Conservation (phyloP, 169 alveolate genomes). For the Eimeria tenella region DNA sequence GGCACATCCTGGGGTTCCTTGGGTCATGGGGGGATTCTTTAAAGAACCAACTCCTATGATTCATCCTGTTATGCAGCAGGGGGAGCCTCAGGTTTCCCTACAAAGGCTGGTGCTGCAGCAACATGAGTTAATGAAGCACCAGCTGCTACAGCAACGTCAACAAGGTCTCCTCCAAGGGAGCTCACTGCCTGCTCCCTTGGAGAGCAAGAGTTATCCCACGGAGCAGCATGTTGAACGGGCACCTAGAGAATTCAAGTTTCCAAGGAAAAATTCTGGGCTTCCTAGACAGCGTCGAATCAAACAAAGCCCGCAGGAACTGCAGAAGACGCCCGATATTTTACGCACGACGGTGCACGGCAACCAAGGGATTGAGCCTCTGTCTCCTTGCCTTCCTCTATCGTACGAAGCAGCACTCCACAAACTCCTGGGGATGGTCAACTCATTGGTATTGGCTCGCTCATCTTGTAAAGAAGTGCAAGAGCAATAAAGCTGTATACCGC, state of each 20-base stretch:
- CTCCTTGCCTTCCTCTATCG: not conserved
- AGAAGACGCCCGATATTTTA: not conserved
- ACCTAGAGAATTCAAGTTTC: not conserved
- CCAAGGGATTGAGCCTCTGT: not conserved
- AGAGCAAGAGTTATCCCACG: not conserved
- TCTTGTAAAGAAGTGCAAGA: not conserved
- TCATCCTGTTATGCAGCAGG: not conserved
- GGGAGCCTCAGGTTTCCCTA: not conserved
- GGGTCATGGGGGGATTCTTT: not conserved
- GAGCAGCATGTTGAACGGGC: not conserved
- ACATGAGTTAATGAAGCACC: not conserved
- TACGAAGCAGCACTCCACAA: conserved; percentile 21
- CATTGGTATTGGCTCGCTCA: conserved; percentile 30
- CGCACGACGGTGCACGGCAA: not conserved
- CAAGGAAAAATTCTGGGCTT: not conserved
- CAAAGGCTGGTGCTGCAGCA: not conserved
- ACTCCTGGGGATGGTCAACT: conserved; percentile 28
- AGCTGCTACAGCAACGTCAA: not conserved
- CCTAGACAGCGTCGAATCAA: not conserved
- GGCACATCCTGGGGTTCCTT: not conserved
- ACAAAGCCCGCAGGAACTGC: not conserved
- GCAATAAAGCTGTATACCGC: not conserved
- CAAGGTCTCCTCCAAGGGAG: conserved; percentile 4
- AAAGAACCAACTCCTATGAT: no score
- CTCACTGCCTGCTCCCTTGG: not conserved